phyloP scores from a whole-genome alignment of 2,329 filamentous ascomycete genomes.

The Ophiostoma australiae region DNA sequence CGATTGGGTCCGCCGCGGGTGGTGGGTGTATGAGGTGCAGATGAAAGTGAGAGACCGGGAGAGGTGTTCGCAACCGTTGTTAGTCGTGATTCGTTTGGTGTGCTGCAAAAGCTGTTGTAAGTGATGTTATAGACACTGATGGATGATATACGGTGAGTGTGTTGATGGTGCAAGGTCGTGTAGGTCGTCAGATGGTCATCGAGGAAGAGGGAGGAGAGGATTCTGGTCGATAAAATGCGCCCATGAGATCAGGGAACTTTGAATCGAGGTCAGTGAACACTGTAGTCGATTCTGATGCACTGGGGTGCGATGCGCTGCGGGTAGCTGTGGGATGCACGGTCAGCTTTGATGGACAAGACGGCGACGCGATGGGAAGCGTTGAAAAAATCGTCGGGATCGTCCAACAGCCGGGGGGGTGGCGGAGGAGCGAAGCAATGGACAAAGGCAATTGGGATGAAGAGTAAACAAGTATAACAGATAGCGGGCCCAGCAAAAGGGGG shows the following conservation, averaged over 20 bases:
- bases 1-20: slow-evolving; percentile 31
- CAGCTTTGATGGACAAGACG: slow-evolving; percentile 8
- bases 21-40: slow-evolving; percentile 14
- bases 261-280: neutral
- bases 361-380: slow-evolving; percentile 8
- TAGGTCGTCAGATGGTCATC: slow-evolving; percentile 12
- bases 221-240: slow-evolving; percentile 28
- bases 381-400: neutral
- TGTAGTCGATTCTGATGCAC: neutral
- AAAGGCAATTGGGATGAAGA: slow-evolving; percentile 22
- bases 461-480: neutral
- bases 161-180: neutral
- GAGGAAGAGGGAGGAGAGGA: slow-evolving; percentile 14
- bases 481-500: neutral
- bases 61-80: neutral
- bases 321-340: neutral
- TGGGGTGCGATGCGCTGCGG: slow-evolving; percentile 1
- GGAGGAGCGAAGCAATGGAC: slow-evolving; percentile 29
- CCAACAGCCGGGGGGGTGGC: neutral
- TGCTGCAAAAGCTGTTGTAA: neutral
- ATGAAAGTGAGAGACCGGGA: neutral
- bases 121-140: neutral
- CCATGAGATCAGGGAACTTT: slow-evolving; percentile 35
- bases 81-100: neutral
- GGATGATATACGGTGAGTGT: neutral